Evolutionary conservation across 2,329 filamentous ascomycete species (phyloP), one percentile per base, ranked within the genome.

Genomic region (Aureobasidium sp.): DNA sequence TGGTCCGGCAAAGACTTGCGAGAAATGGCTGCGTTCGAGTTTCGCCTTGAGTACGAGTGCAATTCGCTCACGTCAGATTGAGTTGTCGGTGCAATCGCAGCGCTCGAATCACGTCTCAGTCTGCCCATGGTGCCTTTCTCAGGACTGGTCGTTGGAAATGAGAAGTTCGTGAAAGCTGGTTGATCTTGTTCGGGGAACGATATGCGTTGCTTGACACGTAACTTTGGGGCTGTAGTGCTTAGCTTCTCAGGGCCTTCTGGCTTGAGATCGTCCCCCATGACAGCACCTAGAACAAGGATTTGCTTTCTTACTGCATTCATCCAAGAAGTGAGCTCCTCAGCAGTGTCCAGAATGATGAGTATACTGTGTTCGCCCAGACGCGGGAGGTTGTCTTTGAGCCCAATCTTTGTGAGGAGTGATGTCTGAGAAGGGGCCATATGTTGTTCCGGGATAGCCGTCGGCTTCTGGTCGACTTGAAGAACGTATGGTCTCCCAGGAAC

Each of bases 401-500:
- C 81, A 55, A 90, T 76, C 60, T 86, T 83, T 1, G 87, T 60
- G n/a, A 60, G 57, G 14, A 58, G 42, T n/a, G 64, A 65, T 55
- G 51, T 55, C 14, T 58, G 55, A 17, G 29, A 47, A n/a, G 34
- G 55, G 9, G 22, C 42, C 14, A 34, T 36, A 6, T 51, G 25
- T 9, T 34, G 45, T 25, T 60, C 57, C 2, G 25, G n/a, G 8
- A 20, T 22, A 31, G 15, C 22, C 4, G 22, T 45, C 9, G 44
- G 36, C 36, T 56, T 56, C 39, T 89, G 87, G 2, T 85, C 87
- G 25, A 93, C 84, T 67, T 91, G 89, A 15, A 93, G 73, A 6
- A 93, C 90, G 84, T 88, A 92, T 69, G 91, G 89, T 64, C 84
- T 85, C 6, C 90, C 90, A 3, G 89, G 88, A 61, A 93, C 90